These are phyloP conservation scores for Pythium scleroteichum DNA, from an alignment of 352 stramenopile species.

Conservation along the genomic window DNA sequence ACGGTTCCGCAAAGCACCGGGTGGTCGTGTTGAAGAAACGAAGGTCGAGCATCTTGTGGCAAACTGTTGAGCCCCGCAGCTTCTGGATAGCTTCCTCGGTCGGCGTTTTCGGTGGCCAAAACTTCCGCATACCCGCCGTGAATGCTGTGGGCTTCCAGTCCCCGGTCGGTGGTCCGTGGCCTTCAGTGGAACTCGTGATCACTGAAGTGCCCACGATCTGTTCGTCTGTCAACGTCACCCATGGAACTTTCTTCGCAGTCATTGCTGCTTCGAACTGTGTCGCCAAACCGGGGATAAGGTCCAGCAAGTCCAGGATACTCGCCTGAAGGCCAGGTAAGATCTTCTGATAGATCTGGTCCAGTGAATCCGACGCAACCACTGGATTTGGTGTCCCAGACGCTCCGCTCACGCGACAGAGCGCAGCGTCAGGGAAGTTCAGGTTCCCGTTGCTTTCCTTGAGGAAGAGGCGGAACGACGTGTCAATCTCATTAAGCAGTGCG, in stretches of 20 bases:
- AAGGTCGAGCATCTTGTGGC: constrained; percentile 43
- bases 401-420: constrained; percentile 35
- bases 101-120: constrained; percentile 50
- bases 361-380: constrained; percentile 24
- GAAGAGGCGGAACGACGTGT: constrained; percentile 34
- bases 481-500: constrained; percentile 30
- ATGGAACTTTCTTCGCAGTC: constrained; percentile 14
- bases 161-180: constrained; percentile 24
- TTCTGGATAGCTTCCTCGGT: constrained; percentile 22
- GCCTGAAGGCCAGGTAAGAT: constrained; percentile 35
- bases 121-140: constrained; percentile 35
- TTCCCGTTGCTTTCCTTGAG: constrained; percentile 33
- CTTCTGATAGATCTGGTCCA: constrained; percentile 40
- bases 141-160: constrained; percentile 35
- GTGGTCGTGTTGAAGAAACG: constrained; percentile 30
- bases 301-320: constrained; percentile 30
- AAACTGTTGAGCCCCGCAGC: constrained; percentile 34
- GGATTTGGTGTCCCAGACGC: constrained; percentile 2
- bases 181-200: constrained; percentile 28
- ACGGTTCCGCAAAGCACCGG: constrained; percentile 39
- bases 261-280: constrained; percentile 28
- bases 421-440: constrained; percentile 43
- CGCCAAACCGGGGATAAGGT: constrained; percentile 21
- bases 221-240: constrained; percentile 14
- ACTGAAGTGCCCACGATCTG: constrained; percentile 35